Evolutionary conservation across 768 basidiomycete genomes (phyloP).

Genomic region (Clitopilus hobsonii): DNA sequence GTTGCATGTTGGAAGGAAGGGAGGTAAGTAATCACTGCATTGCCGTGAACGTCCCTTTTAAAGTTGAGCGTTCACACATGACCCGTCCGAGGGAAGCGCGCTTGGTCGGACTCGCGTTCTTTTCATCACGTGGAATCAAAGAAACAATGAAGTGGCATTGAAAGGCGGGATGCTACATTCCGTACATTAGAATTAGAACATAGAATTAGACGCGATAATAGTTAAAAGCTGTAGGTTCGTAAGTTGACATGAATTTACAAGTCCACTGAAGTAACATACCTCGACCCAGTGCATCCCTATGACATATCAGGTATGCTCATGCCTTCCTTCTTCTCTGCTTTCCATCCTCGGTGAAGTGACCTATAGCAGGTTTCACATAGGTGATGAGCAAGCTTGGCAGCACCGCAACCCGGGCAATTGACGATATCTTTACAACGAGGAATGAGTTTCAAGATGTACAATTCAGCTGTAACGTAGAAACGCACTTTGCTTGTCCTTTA

Average conservation of each 20-base stretch:
- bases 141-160: background rate
- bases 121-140: conserved; percentile 1
- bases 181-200: background rate
- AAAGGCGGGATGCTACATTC: background rate
- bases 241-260: background rate
- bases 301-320: conserved; percentile 33
- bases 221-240: no score
- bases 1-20: conserved; percentile 7
- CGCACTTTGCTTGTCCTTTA: conserved; percentile 91
- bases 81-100: background rate
- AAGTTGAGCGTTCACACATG: background rate
- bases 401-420: conserved; percentile 86
- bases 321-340: conserved; percentile 32
- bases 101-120: background rate
- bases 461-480: conserved; percentile 8
- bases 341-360: conserved; percentile 62
- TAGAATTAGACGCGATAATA: background rate
- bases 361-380: conserved; percentile 81
- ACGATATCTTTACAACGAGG: conserved; percentile 63
- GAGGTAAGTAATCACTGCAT: background rate
- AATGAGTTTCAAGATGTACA: background rate
- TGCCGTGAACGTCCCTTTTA: background rate
- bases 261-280: background rate
- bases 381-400: conserved; percentile 85
- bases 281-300: conserved; percentile 20